phyloP scores from a whole-genome alignment of 1,139 yeast genomes.

The Hanseniaspora gamundiae region DNA sequence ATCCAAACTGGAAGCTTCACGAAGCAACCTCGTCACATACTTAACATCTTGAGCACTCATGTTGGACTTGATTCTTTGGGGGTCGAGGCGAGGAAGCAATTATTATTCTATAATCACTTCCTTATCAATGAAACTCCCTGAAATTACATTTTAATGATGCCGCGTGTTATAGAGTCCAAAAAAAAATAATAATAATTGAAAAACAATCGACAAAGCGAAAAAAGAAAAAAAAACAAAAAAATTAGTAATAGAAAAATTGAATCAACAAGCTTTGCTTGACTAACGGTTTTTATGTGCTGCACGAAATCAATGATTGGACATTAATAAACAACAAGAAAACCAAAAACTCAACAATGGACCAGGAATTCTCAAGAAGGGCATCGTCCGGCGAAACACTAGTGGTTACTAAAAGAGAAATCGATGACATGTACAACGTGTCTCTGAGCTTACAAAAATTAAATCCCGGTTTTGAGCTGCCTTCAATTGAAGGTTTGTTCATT shows the following conservation, averaged over 20 bases:
- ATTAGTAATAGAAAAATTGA: no score
- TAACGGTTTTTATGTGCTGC: no score
- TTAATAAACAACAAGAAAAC: not conserved
- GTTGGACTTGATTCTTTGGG: not conserved
- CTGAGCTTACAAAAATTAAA: not conserved
- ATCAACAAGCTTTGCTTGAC: no score
- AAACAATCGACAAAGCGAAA: no score
- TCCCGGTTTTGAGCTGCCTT: not conserved
- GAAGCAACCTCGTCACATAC: not conserved
- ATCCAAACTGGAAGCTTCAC: not conserved
- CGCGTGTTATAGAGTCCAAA: no score
- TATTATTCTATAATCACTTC: no score
- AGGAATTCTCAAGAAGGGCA: not conserved
- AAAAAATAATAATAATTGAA: no score
- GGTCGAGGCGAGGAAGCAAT: not conserved
- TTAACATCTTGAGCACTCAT: constrained; percentile 5
- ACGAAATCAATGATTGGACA: no score
- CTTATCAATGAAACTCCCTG: no score
- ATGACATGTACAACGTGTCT: not conserved
- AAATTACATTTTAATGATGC: no score
- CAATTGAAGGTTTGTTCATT: not conserved
- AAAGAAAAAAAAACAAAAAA: no score
- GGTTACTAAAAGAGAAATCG: not conserved
- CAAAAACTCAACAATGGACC: not conserved
- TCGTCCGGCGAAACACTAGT: not conserved